Evolutionary conservation across 2,329 filamentous ascomycete genomes (phyloP), one percentile per base, ranked within the genome.

Genomic region (Monosporascus ibericus): DNA sequence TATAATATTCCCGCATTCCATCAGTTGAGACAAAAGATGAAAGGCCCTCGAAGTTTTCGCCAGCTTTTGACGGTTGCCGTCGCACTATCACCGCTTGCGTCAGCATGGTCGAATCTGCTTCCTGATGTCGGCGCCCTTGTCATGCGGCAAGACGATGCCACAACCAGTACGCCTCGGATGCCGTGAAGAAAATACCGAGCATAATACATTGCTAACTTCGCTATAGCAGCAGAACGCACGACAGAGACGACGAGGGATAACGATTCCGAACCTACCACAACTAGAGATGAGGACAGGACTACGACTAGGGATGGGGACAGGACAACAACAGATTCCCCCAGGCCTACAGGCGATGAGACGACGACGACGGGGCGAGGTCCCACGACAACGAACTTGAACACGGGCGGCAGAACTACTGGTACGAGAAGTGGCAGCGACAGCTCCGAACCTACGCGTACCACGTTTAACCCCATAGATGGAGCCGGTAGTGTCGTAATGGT

Each of bases 21-120:
- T 56, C 55, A 56, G 49, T 59, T 56, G 52, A 59, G 56, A 61
- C 60, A 61, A 51, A 44, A 57, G 48, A 83, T 84, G 81, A 79
- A 73, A 72, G 67, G 75, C 56, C 68, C 75, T 57, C 67, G 68
- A 48, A 71, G 72, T 48, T 60, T 80, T 51, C 66, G 75, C 63
- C 73, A 75, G 44, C 63, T 75, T 60, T 68, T 80, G 59, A 74
- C 79, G 49, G 58, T 78, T 51, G 71, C 82, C 58, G 71, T 84
- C 44, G 75, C 81, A 34, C 67, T 83, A 50, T 68, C 77, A 8
- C 72, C 76, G 17, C 58, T 80, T 22, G 74, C 75, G n/a, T 73
- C 78, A 50, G 80, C 75, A 52, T 84, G 80, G 81, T 76, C 80
- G 20, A 68, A 66, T 56, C 82, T 77, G 75, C 68, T 84, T 38